Conservation (phyloP, 2,329 filamentous ascomycete species). For the Diaporthe caulivora region DNA sequence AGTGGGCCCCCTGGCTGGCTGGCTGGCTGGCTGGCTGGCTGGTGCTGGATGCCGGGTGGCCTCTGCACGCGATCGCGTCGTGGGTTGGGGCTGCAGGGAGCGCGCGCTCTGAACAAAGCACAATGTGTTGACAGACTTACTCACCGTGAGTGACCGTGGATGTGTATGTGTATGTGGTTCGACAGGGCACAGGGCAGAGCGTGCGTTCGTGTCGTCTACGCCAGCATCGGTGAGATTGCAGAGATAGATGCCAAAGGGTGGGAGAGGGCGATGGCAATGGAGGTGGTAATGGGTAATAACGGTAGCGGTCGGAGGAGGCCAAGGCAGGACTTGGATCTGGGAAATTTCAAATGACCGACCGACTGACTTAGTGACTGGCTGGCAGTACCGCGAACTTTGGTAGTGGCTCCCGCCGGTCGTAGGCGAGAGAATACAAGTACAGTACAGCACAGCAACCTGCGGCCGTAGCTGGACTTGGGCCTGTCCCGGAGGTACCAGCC, state of each 20-base stretch:
- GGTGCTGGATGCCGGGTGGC: slow-evolving; percentile 9
- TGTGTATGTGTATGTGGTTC: not conserved
- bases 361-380: too few species aligned
- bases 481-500: not conserved
- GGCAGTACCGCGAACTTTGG: not conserved
- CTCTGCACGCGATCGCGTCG: too few species aligned
- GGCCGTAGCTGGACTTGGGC: not conserved
- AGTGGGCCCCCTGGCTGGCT: slow-evolving; percentile 10
- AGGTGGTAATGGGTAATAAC: too few species aligned
- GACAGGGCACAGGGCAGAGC: not conserved
- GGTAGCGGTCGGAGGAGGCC: slow-evolving; percentile 6
- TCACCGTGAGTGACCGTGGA: slow-evolving; percentile 14
- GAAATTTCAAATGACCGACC: slow-evolving; percentile 20
- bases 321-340: not conserved
- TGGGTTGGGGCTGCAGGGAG: too few species aligned
- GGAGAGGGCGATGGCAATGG: not conserved
- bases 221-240: not conserved
- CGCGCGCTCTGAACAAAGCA: slow-evolving; percentile 10
- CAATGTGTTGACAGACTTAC: not conserved
- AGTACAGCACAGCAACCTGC: not conserved
- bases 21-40: slow-evolving; percentile 20
- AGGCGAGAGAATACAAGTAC: not conserved
- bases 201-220: not conserved
- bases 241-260: not conserved
- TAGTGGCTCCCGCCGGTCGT: not conserved